These are phyloP conservation scores for Triglochin maritima DNA, from an alignment of 106 monocot genomes.

Conservation along the genomic window DNA sequence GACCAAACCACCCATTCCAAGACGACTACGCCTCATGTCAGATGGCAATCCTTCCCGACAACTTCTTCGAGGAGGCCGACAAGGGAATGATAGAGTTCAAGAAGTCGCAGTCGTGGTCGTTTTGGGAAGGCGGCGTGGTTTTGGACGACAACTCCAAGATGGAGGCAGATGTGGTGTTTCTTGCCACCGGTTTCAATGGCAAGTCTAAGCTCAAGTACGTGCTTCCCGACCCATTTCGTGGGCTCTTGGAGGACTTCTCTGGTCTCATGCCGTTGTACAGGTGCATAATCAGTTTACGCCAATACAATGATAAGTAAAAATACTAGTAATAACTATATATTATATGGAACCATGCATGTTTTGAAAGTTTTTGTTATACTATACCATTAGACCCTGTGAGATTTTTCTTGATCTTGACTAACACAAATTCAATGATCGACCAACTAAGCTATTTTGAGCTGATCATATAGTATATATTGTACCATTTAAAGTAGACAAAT, in stretches of 20 bases:
- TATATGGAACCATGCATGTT: too few relatives aligned
- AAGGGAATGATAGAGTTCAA: constrained; percentile 47
- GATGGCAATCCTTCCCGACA: constrained; percentile 77
- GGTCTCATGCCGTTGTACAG: constrained; percentile 81
- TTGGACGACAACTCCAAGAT: constrained; percentile 50
- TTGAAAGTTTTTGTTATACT: too few relatives aligned
- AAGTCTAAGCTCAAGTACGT: constrained; percentile 68
- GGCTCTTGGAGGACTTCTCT: constrained; percentile 36
- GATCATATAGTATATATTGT: too few relatives aligned
- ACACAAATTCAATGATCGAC: too few relatives aligned
- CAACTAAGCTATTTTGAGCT: too few relatives aligned
- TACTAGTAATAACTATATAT: too few relatives aligned
- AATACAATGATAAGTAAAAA: too few relatives aligned
- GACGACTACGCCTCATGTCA: constrained; percentile 82
- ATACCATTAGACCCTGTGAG: too few relatives aligned
- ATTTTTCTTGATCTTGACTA: too few relatives aligned
- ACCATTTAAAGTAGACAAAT: too few relatives aligned
- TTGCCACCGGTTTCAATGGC: constrained; percentile 87
- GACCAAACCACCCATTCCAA: constrained; percentile 63
- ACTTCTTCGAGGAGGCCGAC: constrained; percentile 70
- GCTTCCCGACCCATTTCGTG: constrained; percentile 49
- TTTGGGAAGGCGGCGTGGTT: constrained; percentile 57
- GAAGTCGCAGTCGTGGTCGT: constrained; percentile 39
- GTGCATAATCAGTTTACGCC: constrained; percentile 4
- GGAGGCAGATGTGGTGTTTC: constrained; percentile 76